Base-by-base conservation (phyloP, 2,329 filamentous ascomycete genomes). In the Stagonosporopsis vannaccii region DNA sequence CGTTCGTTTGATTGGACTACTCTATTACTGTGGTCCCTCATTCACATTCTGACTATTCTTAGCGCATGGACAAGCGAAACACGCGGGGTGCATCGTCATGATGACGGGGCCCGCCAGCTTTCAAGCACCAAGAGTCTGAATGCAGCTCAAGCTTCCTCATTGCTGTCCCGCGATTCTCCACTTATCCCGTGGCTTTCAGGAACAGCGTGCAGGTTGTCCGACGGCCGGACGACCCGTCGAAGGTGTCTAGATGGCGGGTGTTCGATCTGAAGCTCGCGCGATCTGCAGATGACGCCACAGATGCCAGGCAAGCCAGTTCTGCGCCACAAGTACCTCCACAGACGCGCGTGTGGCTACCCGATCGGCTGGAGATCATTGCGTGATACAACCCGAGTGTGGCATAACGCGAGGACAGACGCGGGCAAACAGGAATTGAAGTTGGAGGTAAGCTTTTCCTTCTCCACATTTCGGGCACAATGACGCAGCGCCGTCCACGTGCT, bases 401-500 rank as follows among this genome's bases (percentile, higher is more conserved):
- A 52, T 49, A 58, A 58, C 33, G 54, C 44, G 25, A 44, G 28
- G 13, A 19, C 43, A 48, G 44, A 20, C 45, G 41, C 28, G 23
- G 40, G 51, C 58, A 68, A 69, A 56, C 63, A 66, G 63, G 66
- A 63, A 61, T 52, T 62, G 58, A 53, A 56, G 57, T 53, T 37
- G 52, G 56, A 56, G 57, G 57, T 65, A 69, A 70, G 66, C 65
- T 67, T 69, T 59, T 40, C 4, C 19, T 58, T 60, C 59, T 58
- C 66, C 64, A 64, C 65, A 61, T 56, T 51, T 58, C 30, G 49
- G 56, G 47, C 33, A 46, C 26, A 62, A 70, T 73, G 70, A 73
- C 68, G 70, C 67, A 69, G 56, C 51, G 43, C 44, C 39, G 40
- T 52, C 56, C 58, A 54, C 58, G 58, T 63, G 62, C 63, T 59